Base-by-base conservation (phyloP, 345 rosid species). In the Limnanthes douglasii region DNA sequence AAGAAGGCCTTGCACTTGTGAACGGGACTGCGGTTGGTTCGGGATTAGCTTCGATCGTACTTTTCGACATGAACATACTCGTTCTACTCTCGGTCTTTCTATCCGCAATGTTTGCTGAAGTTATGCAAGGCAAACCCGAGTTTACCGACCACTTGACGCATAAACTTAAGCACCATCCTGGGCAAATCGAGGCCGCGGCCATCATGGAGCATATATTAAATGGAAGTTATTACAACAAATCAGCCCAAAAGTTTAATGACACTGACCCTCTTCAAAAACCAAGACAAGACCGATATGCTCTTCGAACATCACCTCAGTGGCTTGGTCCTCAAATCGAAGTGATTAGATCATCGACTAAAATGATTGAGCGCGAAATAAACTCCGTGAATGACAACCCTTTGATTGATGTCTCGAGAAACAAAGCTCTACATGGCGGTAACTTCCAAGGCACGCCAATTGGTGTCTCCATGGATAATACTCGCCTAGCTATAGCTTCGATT, bases 361-460 rank as follows among this genome's bases (percentile, higher is more conserved):
- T 76, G 50, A 79, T 79, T 20, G 86, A 79, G 50, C 59, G 81
- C 4, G 92, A 79, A 56, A 79, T 79, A 10, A 79, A 80, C 50
- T 80, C 93, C 1, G 86, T 80, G 17, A 79, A 75, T 18, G 93
- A 79, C 38, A 79, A 75, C 29, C 93, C 93, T 0, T 33, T 75
- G 53, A 79, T 80, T 41, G 93, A 80, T 31, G 83, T 80, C 1
- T 66, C 86, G 1, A 60, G 83, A 30, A 71, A 57, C 60, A 70
- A 67, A 37, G 86, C 93, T 9, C 39, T 80, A 1, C 86, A 80
- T 37, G 83, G 86, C 1, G 93, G 93, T 2, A 80, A 80, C 48
- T 80, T 80, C 67, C 93, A 76, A 34, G 93, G 93, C 8, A 76
- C 93, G 8, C 93, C 86, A 0, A 73, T 80, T 29, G 93, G 93